These are phyloP conservation scores for Aspergillus carbonarius DNA, from an alignment of 2,329 filamentous ascomycete species.

Conservation along the genomic window DNA sequence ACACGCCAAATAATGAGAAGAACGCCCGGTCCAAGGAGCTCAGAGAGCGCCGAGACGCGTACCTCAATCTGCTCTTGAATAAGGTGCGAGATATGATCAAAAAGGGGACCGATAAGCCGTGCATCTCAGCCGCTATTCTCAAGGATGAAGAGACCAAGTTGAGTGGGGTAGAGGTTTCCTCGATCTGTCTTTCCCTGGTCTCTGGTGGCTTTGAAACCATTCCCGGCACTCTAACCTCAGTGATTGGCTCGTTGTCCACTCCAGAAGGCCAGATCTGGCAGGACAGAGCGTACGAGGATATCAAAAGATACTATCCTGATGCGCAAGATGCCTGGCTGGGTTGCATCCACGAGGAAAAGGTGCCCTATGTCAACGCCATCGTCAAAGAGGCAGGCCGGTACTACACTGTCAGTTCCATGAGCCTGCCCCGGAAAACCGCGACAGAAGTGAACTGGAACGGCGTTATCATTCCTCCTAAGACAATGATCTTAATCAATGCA, in stretches of 20 bases:
- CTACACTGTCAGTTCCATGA: slow-evolving; percentile 73
- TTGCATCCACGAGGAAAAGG: slow-evolving; percentile 66
- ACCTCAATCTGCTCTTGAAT: slow-evolving; percentile 55
- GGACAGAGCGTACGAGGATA: slow-evolving; percentile 64
- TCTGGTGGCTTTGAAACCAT: slow-evolving; percentile 76
- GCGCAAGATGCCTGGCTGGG: slow-evolving; percentile 66
- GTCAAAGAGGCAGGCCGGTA: slow-evolving; percentile 72
- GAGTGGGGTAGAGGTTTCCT: slow-evolving; percentile 67
- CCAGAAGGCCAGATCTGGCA: slow-evolving; percentile 66
- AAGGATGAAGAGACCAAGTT: slow-evolving; percentile 66
- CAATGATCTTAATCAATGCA: slow-evolving; percentile 73
- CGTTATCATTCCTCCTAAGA: slow-evolving; percentile 66
- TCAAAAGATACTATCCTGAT: slow-evolving; percentile 62
- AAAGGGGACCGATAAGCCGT: slow-evolving; percentile 61
- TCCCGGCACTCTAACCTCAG: slow-evolving; percentile 70
- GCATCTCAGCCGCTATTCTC: slow-evolving; percentile 64
- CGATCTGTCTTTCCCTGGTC: slow-evolving; percentile 73
- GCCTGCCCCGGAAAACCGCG: slow-evolving; percentile 65
- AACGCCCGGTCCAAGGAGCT: slow-evolving; percentile 62
- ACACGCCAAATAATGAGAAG: slow-evolving; percentile 54
- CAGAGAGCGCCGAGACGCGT: slow-evolving; percentile 63
- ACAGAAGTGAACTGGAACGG: slow-evolving; percentile 67
- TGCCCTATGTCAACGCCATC: slow-evolving; percentile 70
- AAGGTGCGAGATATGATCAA: slow-evolving; percentile 58
- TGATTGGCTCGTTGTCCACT: slow-evolving; percentile 66